Evolutionary conservation across 768 basidiomycete genomes (phyloP).

Genomic region (Podaxis sp.): DNA sequence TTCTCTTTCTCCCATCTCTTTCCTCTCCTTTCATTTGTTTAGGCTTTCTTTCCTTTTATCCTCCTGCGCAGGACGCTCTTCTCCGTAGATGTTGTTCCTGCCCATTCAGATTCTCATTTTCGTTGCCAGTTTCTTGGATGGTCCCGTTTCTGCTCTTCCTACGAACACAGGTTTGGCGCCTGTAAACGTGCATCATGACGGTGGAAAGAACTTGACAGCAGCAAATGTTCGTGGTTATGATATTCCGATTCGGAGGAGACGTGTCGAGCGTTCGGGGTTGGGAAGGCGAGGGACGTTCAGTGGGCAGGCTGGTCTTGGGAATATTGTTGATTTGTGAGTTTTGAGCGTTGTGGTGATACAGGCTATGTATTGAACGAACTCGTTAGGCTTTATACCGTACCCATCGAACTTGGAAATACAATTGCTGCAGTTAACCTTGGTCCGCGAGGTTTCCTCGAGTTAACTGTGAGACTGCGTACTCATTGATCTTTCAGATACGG

Average conservation of each 20-base stretch:
- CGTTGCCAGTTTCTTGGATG: constrained; percentile 15
- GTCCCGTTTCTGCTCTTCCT: constrained; percentile 16
- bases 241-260: constrained; percentile 19
- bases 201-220: background rate
- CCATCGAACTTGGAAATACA: constrained; percentile 27
- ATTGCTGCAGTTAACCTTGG: constrained; percentile 28
- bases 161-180: background rate
- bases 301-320: constrained; percentile 31
- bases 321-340: constrained; percentile 32
- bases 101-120: constrained; percentile 9
- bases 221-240: constrained; percentile 16
- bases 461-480: background rate
- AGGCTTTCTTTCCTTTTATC: constrained; percentile 13
- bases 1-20: constrained; percentile 7
- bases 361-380: background rate
- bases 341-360: background rate
- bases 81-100: constrained; percentile 15
- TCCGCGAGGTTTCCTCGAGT: constrained; percentile 10
- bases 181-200: background rate
- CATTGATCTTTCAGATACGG: constrained; percentile 44
- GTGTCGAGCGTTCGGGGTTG: constrained; percentile 13
- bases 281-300: constrained; percentile 23
- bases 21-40: background rate
- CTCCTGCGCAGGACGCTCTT: constrained; percentile 24
- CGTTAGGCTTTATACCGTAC: constrained; percentile 30